Evolutionary conservation across 2,329 filamentous ascomycete species (phyloP), one percentile per base, ranked within the genome.

Genomic region (Colletotrichum abscissum): DNA sequence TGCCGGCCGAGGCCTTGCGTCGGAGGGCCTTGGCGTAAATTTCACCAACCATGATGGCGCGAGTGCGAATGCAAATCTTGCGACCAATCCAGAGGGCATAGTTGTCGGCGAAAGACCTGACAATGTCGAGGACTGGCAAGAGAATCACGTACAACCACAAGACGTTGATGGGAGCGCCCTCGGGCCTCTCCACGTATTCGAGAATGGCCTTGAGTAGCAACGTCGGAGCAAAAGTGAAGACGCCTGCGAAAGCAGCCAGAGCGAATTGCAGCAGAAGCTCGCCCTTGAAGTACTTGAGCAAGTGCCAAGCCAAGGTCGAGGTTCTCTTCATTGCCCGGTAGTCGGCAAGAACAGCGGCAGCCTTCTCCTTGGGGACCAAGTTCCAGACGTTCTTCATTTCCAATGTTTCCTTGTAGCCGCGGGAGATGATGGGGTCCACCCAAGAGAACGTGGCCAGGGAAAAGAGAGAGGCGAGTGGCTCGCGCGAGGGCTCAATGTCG

Each of bases 111-210:
- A 97, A 87, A 5, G 96, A 97, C 72, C 95, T 93, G 28, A 97
- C 85, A 54, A 94, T 88, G 72, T 97, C 95, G 8, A 95, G 93
- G 54, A 95, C 87, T 54, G 97, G 96, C 8, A 99, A 90, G 2
- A 98, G 88, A 59, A 97, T 95, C 59, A 98, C 97, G 78, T 96
- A 98, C 63, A 99, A 91, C 97, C 97, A 99, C 26, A 97, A 92
- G 22, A 98, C 95, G 80, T 97, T 98, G 63, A 89, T 84, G 0
- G 97, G 95, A 0, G 93, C 93, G 4, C 87, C 86, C 1, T 90
- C 88, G 1, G 95, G 95, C 68, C 93, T 87, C 83, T 99, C 95
- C n/a, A 98, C 93, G 79, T 97, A 98, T 82, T 98, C 92, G 33
- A 99, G 87, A 74, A 99, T 98, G 19, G 93, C 93, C 80, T 95